phyloP scores from a whole-genome alignment of 495 filamentous ascomycete genomes.

The Parathielavia hyrcaniae region DNA sequence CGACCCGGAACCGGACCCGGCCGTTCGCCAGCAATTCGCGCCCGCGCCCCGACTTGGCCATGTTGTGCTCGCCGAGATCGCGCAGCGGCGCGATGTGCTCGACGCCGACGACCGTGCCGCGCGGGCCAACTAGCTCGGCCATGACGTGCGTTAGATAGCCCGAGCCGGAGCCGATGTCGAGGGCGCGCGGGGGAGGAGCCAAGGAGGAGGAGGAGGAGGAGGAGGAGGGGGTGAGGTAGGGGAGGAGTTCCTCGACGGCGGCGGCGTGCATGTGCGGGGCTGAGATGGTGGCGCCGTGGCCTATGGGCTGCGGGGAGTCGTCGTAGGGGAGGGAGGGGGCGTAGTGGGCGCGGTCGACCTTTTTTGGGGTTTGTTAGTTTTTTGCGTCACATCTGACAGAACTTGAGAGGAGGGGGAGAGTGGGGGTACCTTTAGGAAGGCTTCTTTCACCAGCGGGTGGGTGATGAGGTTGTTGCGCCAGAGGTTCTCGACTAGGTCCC shows the following conservation, averaged over 20 bases:
- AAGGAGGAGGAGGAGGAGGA: constrained; percentile 23
- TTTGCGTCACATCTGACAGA: background rate
- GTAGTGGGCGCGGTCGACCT: constrained; percentile 92
- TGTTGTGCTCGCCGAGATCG: constrained; percentile 66
- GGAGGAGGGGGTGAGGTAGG: constrained; percentile 46
- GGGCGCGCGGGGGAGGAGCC: too few relatives aligned
- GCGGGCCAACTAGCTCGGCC: constrained; percentile 62
- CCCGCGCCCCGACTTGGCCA: constrained; percentile 66
- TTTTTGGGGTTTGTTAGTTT: too few relatives aligned
- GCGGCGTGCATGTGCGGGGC: constrained; percentile 97
- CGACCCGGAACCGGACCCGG: constrained; percentile 65
- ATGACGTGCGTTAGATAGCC: constrained; percentile 90
- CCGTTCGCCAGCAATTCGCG: constrained; percentile 52
- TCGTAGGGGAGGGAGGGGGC: constrained; percentile 62
- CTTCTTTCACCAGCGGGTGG: constrained; percentile 60
- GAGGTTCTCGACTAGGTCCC: constrained; percentile 73
- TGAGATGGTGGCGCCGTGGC: constrained; percentile 81
- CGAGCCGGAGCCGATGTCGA: constrained; percentile 86
- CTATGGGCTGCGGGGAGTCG: constrained; percentile 87
- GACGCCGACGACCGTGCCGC: constrained; percentile 68
- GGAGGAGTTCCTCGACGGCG: constrained; percentile 62
- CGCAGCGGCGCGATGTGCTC: constrained; percentile 80
- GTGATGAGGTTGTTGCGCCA: constrained; percentile 65
- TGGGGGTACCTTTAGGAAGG: constrained; percentile 62
- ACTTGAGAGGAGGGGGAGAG: background rate